Evolutionary conservation across 164 flowering plant species (phyloP).

Genomic region (Stephania yunnanensis): DNA sequence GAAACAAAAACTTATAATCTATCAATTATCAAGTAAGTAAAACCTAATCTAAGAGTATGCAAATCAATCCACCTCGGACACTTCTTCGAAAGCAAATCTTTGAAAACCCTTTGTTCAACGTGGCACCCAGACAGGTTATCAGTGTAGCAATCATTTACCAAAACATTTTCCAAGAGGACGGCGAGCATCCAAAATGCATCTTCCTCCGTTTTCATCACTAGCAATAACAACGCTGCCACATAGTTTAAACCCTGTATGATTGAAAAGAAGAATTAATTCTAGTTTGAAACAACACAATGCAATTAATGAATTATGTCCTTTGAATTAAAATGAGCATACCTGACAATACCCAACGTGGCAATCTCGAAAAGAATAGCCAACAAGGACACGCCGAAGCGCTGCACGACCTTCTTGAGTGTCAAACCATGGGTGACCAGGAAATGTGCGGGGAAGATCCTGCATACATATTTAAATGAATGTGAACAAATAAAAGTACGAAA

Average conservation of each 20-base stretch:
- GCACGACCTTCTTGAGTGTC: slow-evolving; percentile 94
- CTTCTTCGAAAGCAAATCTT: slow-evolving; percentile 68
- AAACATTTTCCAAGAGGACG: slow-evolving; percentile 80
- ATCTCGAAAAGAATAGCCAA: slow-evolving; percentile 90
- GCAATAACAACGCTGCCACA: slow-evolving; percentile 87
- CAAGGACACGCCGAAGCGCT: slow-evolving; percentile 88
- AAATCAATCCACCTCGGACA: slow-evolving; percentile 57
- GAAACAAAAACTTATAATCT: background rate
- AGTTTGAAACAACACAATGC: background rate
- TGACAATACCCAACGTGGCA: slow-evolving; percentile 97
- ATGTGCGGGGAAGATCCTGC: slow-evolving; percentile 92
- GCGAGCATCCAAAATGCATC: slow-evolving; percentile 98
- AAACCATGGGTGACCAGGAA: slow-evolving; percentile 97
- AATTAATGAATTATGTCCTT: background rate
- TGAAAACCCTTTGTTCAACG: slow-evolving; percentile 89
- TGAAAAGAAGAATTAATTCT: background rate
- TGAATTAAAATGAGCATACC: slow-evolving; percentile 28
- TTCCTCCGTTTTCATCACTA: slow-evolving; percentile 98
- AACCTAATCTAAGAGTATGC: background rate
- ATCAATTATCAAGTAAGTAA: background rate
- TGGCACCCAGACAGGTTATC: slow-evolving; percentile 91
- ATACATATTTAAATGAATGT: slow-evolving; percentile 11
- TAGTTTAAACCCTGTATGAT: slow-evolving; percentile 83
- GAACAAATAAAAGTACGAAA: background rate
- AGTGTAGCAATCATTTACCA: slow-evolving; percentile 89